Evolutionary conservation across 164 flowering plant genomes (phyloP).

Genomic region (Chloranthus sessilifolius): DNA sequence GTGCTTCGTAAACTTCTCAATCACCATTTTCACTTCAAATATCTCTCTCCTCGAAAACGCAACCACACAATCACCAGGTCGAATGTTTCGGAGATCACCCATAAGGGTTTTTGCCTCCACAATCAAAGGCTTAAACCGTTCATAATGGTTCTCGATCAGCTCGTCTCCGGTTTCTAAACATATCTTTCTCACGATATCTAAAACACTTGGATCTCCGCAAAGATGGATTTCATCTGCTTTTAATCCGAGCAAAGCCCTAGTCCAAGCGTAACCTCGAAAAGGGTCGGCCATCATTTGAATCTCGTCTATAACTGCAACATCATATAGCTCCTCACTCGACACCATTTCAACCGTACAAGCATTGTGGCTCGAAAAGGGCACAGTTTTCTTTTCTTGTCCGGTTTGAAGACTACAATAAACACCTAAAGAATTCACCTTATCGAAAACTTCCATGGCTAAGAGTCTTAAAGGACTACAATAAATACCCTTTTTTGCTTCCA

Average conservation of each 20-base stretch:
- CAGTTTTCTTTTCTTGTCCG: slow-evolving; percentile 80
- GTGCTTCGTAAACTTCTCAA: slow-evolving; percentile 79
- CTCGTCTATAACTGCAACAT: slow-evolving; percentile 92
- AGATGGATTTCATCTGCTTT: slow-evolving; percentile 94
- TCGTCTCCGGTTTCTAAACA: slow-evolving; percentile 87
- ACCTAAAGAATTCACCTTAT: slow-evolving; percentile 73
- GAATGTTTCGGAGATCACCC: slow-evolving; percentile 69
- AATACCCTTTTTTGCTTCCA: slow-evolving; percentile 82
- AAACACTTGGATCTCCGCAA: slow-evolving; percentile 96
- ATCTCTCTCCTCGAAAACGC: slow-evolving; percentile 96
- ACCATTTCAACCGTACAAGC: slow-evolving; percentile 98
- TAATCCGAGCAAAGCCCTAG: slow-evolving; percentile 81
- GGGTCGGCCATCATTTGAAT: slow-evolving; percentile 94
- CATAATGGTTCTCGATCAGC: slow-evolving; percentile 67
- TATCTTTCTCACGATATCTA: slow-evolving; percentile 59
- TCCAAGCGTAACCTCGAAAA: slow-evolving; percentile 89
- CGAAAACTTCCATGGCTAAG: slow-evolving; percentile 95
- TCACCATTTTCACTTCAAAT: slow-evolving; percentile 87
- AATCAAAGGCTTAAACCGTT: slow-evolving; percentile 88
- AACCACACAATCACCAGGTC: slow-evolving; percentile 89
- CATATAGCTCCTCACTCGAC: slow-evolving; percentile 67
- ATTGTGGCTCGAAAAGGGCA: slow-evolving; percentile 73
- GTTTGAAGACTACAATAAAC: slow-evolving; percentile 88
- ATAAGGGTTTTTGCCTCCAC: slow-evolving; percentile 86
- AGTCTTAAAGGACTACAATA: slow-evolving; percentile 92